Conservation (phyloP, 163 green algal species). For the Trebouxiophyceae sp. region DNA sequence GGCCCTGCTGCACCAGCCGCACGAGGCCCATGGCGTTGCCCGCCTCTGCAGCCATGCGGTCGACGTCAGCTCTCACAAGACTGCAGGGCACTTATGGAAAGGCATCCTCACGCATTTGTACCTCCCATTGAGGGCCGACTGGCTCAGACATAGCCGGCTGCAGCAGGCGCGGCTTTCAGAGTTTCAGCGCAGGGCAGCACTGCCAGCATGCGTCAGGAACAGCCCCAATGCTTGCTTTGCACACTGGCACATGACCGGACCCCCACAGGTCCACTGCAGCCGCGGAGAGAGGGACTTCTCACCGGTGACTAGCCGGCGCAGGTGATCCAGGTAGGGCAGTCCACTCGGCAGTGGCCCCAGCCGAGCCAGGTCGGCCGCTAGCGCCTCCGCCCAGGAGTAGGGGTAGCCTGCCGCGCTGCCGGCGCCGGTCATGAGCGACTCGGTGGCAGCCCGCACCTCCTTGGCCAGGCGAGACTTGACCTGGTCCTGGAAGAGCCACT, state of each 20-base stretch:
- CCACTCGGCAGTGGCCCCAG: neutral
- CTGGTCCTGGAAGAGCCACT: conserved; percentile 10
- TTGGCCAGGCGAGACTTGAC: conserved; percentile 4
- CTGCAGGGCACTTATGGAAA: too few species aligned
- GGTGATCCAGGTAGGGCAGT: conserved; percentile 8
- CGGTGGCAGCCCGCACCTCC: conserved; percentile 1
- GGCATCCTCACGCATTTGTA: too few species aligned
- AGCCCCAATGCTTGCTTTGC: too few species aligned
- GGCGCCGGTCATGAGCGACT: neutral
- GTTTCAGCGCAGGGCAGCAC: too few species aligned
- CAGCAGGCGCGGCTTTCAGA: too few species aligned
- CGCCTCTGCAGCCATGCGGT: conserved; percentile 12
- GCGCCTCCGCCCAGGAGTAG: neutral
- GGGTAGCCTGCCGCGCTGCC: neutral
- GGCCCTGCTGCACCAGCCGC: neutral
- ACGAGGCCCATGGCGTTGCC: conserved; percentile 14
- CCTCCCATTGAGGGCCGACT: too few species aligned
- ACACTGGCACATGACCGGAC: too few species aligned
- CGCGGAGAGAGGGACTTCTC: too few species aligned
- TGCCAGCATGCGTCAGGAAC: too few species aligned
- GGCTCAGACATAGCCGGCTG: too few species aligned
- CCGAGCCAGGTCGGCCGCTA: conserved; percentile 5
- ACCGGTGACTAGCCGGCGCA: conserved; percentile 14
- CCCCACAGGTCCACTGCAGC: too few species aligned
- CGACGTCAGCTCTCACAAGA: too few species aligned